phyloP scores from a whole-genome alignment of 2,329 filamentous ascomycete species.

The Fulvia fulva region DNA sequence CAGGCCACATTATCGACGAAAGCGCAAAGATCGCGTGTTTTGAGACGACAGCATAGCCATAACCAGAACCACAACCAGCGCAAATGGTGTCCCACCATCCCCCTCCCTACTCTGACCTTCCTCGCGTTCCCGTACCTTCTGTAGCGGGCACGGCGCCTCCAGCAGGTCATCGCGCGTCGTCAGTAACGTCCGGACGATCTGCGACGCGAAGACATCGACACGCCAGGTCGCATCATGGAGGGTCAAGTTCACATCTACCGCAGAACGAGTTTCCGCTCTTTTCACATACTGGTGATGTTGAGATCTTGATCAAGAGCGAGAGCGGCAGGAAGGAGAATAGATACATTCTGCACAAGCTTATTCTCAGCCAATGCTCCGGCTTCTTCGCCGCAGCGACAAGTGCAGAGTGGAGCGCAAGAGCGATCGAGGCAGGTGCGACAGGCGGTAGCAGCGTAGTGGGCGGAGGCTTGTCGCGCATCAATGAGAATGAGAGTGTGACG shows the following conservation, averaged over 20 bases:
- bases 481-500: constrained; percentile 26
- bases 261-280: constrained; percentile 94
- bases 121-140: constrained; percentile 12
- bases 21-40: constrained; percentile 4
- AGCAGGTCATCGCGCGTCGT: constrained; percentile 49
- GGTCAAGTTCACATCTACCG: constrained; percentile 54
- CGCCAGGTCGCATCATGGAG: constrained; percentile 75
- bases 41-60: not conserved
- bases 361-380: constrained; percentile 82
- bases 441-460: not conserved
- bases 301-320: constrained; percentile 67
- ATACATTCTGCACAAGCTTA: constrained; percentile 84
- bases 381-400: constrained; percentile 74
- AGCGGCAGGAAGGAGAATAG: constrained; percentile 68
- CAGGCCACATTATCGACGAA: not conserved
- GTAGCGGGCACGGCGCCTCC: constrained; percentile 21
- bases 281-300: constrained; percentile 84
- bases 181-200: constrained; percentile 59
- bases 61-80: not conserved
- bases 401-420: constrained; percentile 30
- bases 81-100: constrained; percentile 27
- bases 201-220: constrained; percentile 64
- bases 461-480: constrained; percentile 24
- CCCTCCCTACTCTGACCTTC: constrained; percentile 22
- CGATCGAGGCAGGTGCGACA: constrained; percentile 9